These are phyloP conservation scores for Leccinellum luteum DNA, from an alignment of 768 basidiomycete genomes.

Conservation along the genomic window DNA sequence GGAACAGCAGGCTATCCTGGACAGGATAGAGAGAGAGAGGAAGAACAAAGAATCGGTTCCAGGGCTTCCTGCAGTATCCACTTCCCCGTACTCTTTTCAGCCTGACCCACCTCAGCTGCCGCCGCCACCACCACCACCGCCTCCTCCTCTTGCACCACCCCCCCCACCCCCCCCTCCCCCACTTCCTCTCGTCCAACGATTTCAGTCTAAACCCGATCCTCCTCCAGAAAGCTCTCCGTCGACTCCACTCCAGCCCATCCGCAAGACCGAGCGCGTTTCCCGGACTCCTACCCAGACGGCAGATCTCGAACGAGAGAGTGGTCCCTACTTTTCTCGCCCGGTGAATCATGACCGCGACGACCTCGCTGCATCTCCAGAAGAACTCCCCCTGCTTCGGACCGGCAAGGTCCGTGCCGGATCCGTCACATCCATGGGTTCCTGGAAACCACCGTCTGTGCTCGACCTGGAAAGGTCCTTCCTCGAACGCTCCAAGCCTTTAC, in stretches of 20 bases:
- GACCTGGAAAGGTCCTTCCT: constrained; percentile 20
- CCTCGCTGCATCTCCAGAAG: constrained; percentile 16
- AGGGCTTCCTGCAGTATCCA: not conserved
- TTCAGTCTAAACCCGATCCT: not conserved
- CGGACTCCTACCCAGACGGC: constrained; percentile 17
- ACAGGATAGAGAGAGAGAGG: constrained; percentile 43
- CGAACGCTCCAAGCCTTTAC: constrained; percentile 21
- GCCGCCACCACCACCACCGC: not conserved
- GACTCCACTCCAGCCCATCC: constrained; percentile 9
- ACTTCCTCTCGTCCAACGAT: not conserved
- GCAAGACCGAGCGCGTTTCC: constrained; percentile 16
- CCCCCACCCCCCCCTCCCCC: not conserved
- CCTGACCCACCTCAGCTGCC: not conserved
- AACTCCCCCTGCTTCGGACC: constrained; percentile 13
- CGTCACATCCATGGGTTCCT: constrained; percentile 25
- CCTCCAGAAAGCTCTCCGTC: constrained; percentile 7
- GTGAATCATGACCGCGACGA: constrained; percentile 20
- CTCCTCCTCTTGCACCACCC: not conserved
- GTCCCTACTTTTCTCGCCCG: constrained; percentile 17
- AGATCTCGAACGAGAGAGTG: constrained; percentile 26
- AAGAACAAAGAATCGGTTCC: constrained; percentile 18
- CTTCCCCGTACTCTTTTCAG: constrained; percentile 5
- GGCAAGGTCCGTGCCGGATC: constrained; percentile 29
- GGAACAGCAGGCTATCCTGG: constrained; percentile 46
- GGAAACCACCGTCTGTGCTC: constrained; percentile 25